Percentiles rank a stretch among this genome's conserved stretches.
Conservation (phyloP, 1,284 basidiomycete genomes). For the Mycosarcoma mackinlayi region DNA sequence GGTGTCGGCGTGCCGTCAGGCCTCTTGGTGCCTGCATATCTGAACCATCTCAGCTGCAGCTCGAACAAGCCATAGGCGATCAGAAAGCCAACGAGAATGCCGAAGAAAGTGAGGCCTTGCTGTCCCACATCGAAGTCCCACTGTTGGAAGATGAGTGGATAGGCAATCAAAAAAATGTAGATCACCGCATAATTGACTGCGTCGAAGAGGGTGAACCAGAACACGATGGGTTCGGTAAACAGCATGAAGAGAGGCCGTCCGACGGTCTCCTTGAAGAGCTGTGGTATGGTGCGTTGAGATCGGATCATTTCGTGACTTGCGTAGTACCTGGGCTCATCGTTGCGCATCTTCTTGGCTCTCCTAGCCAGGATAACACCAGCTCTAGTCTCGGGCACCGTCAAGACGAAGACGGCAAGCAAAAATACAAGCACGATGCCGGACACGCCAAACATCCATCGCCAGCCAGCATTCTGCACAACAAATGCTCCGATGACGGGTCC, state of each 20-base stretch:
- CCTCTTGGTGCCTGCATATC: conserved; percentile 31
- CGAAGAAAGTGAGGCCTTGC: conserved; percentile 55
- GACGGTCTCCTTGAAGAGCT: conserved; percentile 59
- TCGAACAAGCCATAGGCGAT: conserved; percentile 46
- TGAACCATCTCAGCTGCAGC: conserved; percentile 36
- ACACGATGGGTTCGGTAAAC: conserved; percentile 66
- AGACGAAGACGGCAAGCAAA: conserved; percentile 31
- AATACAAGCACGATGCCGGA: conserved; percentile 48
- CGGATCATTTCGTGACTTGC: conserved; percentile 67
- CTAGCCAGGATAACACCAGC: conserved; percentile 64
- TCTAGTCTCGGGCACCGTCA: conserved; percentile 59
- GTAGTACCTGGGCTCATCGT: conserved; percentile 66
- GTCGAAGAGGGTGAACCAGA: conserved; percentile 61
- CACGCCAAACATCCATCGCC: conserved; percentile 60
- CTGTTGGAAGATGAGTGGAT: conserved; percentile 68
- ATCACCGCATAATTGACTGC: conserved; percentile 63
- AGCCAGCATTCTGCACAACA: conserved; percentile 36
- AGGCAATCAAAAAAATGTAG: conserved; percentile 69
- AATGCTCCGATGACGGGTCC: conserved; percentile 55
- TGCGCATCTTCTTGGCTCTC: conserved; percentile 64
- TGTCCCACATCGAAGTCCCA: conserved; percentile 45
- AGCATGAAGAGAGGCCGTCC: conserved; percentile 60
- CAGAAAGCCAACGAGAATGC: conserved; percentile 43
- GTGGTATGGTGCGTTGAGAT: conserved; percentile 48
- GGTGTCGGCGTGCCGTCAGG: conserved; percentile 34